A percentile compares a stretch with the other conserved stretches of the same genome.
These are phyloP conservation scores for Cyberlindnera mrakii DNA, from an alignment of 805 yeast genomes.

Conservation along the genomic window DNA sequence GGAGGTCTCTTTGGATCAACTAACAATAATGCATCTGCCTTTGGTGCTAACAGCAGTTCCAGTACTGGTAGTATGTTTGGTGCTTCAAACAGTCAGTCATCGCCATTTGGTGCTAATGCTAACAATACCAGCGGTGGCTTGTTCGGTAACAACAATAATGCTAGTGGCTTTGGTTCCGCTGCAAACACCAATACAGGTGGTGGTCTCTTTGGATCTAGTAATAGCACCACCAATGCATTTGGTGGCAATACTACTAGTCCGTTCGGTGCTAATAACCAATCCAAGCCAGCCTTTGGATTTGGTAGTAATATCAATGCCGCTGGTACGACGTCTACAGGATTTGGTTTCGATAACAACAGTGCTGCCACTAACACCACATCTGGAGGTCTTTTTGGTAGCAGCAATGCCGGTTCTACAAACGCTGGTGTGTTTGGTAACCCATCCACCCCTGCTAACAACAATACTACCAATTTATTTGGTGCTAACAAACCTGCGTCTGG, in stretches of 20 bases:
- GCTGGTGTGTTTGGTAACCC: constrained; percentile 33
- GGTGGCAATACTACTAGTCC: constrained; percentile 8
- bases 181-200: constrained; percentile 13
- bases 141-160: constrained; percentile 12
- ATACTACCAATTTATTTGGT: constrained; percentile 25
- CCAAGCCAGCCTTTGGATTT: constrained; percentile 16
- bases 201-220: constrained; percentile 8
- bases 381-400: constrained; percentile 37
- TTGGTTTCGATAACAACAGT: constrained; percentile 19
- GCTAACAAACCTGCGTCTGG: constrained; percentile 12
- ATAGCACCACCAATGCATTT: constrained; percentile 6
- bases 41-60: constrained; percentile 23
- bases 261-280: constrained; percentile 7
- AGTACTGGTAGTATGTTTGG: constrained; percentile 5
- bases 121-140: constrained; percentile 1
- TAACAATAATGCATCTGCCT: constrained; percentile 21
- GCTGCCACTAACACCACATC: constrained; percentile 16
- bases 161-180: constrained; percentile 17
- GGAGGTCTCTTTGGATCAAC: constrained; percentile 40
- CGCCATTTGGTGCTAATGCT: constrained; percentile 8
- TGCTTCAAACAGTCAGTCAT: constrained; percentile 1
- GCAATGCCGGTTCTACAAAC: constrained; percentile 8
- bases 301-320: constrained; percentile 17
- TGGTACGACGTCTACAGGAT: constrained; percentile 1
- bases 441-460: constrained; percentile 18